These are phyloP conservation scores for Xylariaceae sp. DNA, from an alignment of 2,329 filamentous ascomycete species.

Conservation along the genomic window DNA sequence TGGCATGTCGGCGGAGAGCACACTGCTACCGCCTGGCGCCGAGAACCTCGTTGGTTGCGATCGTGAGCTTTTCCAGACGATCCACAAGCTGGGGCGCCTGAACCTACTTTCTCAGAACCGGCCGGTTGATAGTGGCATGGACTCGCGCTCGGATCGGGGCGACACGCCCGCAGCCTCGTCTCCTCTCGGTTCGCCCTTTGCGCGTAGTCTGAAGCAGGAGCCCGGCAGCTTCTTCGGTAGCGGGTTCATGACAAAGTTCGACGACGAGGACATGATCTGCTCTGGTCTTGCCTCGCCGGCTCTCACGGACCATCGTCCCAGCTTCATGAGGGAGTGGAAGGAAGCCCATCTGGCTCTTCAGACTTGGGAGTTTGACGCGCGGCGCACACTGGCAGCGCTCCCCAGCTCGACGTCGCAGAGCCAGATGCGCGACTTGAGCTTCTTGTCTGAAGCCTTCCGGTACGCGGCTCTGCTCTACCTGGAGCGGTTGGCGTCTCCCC, in stretches of 20 bases:
- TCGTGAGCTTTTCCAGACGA: constrained; percentile 76
- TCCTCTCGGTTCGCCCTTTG: constrained; percentile 37
- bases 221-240: constrained; percentile 53
- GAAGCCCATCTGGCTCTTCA: constrained; percentile 70
- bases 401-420: constrained; percentile 46
- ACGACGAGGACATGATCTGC: constrained; percentile 49
- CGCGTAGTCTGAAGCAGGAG: constrained; percentile 37
- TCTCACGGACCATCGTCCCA: constrained; percentile 52
- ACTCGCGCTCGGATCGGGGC: constrained; percentile 23
- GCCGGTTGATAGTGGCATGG: constrained; percentile 41
- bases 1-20: constrained; percentile 44
- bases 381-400: constrained; percentile 45
- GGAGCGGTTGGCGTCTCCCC: constrained; percentile 76
- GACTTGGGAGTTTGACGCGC: constrained; percentile 69
- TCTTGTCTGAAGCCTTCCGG: constrained; percentile 85
- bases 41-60: constrained; percentile 90
- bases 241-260: constrained; percentile 53
- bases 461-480: constrained; percentile 86
- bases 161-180: constrained; percentile 30
- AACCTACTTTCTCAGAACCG: constrained; percentile 75
- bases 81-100: constrained; percentile 75
- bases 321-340: constrained; percentile 86
- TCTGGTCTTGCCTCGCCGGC: constrained; percentile 38
- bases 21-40: constrained; percentile 53
- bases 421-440: constrained; percentile 68